Conservation (phyloP, 495 filamentous ascomycete species). For the Xylaria grammica region DNA sequence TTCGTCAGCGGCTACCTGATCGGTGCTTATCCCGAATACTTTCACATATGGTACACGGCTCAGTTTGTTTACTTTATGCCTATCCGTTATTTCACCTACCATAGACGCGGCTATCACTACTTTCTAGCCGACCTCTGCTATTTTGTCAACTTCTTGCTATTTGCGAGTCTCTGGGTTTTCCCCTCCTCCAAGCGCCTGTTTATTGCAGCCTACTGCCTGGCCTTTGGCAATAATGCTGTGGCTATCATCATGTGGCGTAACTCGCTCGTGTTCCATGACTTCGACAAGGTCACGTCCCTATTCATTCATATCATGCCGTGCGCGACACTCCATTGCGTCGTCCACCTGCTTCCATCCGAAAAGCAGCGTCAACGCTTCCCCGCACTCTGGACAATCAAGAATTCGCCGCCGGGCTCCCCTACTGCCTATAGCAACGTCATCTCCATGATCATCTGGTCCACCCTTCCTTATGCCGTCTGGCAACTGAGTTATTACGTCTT, state of each 20-base stretch:
- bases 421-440: slow-evolving; percentile 76
- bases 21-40: slow-evolving; percentile 81
- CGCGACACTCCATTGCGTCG: slow-evolving; percentile 86
- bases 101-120: slow-evolving; percentile 90
- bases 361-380: slow-evolving; percentile 77
- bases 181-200: slow-evolving; percentile 90
- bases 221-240: slow-evolving; percentile 94
- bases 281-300: slow-evolving; percentile 94
- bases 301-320: slow-evolving; percentile 99
- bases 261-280: slow-evolving; percentile 94
- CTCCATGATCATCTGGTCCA: slow-evolving; percentile 92
- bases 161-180: slow-evolving; percentile 88
- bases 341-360: slow-evolving; percentile 74
- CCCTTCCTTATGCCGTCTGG: slow-evolving; percentile 90
- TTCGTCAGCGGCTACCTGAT: slow-evolving; percentile 95
- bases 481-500: slow-evolving; percentile 89
- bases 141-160: slow-evolving; percentile 88
- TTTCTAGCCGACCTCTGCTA: slow-evolving; percentile 98
- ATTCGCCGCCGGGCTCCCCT: slow-evolving; percentile 68
- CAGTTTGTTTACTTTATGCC: slow-evolving; percentile 96
- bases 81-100: slow-evolving; percentile 89
- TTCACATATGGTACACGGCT: slow-evolving; percentile 89
- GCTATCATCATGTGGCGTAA: slow-evolving; percentile 99
- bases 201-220: slow-evolving; percentile 89
- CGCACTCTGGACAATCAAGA: slow-evolving; percentile 82